Conservation (phyloP, 192 early-diverging fungal species). For the Coemansia sp. region DNA sequence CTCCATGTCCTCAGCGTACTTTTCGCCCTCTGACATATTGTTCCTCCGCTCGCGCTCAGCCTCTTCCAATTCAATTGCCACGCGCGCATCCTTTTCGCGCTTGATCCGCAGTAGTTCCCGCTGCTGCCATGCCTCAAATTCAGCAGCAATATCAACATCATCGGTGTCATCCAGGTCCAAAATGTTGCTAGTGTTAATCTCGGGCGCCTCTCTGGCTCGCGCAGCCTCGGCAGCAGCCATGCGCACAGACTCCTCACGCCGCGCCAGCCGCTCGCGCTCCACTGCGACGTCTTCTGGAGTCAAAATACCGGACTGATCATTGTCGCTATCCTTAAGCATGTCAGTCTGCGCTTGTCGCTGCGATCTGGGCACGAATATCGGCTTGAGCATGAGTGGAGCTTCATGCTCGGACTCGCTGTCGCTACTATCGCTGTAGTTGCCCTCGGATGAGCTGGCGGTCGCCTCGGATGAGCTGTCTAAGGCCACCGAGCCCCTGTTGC, state of each 20-base stretch:
- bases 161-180: conserved; percentile 89
- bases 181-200: conserved; percentile 40
- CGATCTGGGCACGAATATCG: conserved; percentile 92
- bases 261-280: conserved; percentile 59
- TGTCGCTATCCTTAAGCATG: not conserved
- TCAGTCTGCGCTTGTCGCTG: conserved; percentile 15
- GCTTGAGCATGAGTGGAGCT: conserved; percentile 71
- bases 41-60: conserved; percentile 78
- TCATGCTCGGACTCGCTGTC: conserved; percentile 66
- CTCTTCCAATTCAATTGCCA: conserved; percentile 69
- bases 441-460: not conserved
- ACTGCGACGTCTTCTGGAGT: conserved; percentile 60
- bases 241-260: conserved; percentile 45
- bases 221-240: conserved; percentile 36
- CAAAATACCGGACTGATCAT: not conserved
- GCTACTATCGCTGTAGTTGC: conserved; percentile 9
- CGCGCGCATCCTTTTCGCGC: conserved; percentile 77
- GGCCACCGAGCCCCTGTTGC: not conserved
- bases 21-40: conserved; percentile 84
- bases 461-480: not conserved
- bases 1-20: conserved; percentile 70
- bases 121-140: conserved; percentile 89
- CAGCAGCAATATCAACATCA: conserved; percentile 81
- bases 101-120: conserved; percentile 89
- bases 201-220: conserved; percentile 33